Evolutionary conservation across 2,329 filamentous ascomycete species (phyloP).

Genomic region (Beauveria sp.): DNA sequence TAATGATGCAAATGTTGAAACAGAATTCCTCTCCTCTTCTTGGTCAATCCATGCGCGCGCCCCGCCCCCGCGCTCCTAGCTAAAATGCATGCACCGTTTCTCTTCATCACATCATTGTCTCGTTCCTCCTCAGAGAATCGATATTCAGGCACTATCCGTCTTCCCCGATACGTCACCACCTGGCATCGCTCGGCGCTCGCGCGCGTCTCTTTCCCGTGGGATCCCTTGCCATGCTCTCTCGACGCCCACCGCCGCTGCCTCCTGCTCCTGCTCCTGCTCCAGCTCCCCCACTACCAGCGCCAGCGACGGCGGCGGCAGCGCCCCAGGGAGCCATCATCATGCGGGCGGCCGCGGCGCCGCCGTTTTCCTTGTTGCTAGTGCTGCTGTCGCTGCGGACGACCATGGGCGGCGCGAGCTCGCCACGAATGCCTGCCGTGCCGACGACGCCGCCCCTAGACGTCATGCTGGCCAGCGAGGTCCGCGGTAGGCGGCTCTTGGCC

Average conservation of each 20-base stretch:
- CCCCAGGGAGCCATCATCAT: slow-evolving; percentile 13
- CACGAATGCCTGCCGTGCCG: slow-evolving; percentile 15
- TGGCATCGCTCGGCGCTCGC: slow-evolving; percentile 5
- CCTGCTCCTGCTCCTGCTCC: neutral
- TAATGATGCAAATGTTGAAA: too few relatives aligned
- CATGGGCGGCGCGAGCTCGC: slow-evolving; percentile 21
- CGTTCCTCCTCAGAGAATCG: too few relatives aligned
- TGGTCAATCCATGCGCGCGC: too few relatives aligned
- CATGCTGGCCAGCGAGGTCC: slow-evolving; percentile 27
- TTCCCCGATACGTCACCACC: neutral
- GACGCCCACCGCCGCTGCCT: neutral
- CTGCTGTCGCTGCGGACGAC: slow-evolving; percentile 32
- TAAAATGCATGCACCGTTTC: too few relatives aligned
- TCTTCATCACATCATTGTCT: too few relatives aligned
- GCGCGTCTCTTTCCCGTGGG: slow-evolving; percentile 1
- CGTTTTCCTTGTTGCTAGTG: slow-evolving; percentile 32
- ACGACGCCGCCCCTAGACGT: slow-evolving; percentile 17
- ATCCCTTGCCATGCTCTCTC: neutral
- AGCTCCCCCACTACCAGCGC: neutral
- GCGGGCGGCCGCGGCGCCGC: neutral
- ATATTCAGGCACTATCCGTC: neutral
- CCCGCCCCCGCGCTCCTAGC: too few relatives aligned
- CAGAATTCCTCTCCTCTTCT: too few relatives aligned
- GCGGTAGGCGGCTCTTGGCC: slow-evolving; percentile 32
- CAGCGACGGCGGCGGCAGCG: slow-evolving; percentile 14